These are phyloP conservation scores for Zychaea mexicana DNA, from an alignment of 371 early-diverging fungal genomes.

Conservation along the genomic window DNA sequence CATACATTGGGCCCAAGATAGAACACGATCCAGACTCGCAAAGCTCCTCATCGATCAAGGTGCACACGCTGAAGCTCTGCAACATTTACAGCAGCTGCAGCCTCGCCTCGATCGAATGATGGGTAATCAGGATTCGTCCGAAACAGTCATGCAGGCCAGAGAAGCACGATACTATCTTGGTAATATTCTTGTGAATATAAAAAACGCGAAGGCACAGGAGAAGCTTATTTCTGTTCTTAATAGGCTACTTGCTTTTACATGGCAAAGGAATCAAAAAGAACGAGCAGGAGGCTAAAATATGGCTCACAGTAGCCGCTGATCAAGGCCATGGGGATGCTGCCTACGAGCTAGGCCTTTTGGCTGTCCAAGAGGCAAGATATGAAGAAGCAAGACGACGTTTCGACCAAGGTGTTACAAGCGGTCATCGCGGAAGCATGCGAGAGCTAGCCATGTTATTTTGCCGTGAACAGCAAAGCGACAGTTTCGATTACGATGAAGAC, in stretches of 20 bases:
- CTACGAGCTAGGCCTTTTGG: conserved; percentile 22
- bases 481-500: conserved; percentile 1
- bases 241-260: conserved; percentile 24
- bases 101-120: conserved; percentile 25
- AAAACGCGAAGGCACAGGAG: too few species aligned
- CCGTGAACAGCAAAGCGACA: conserved; percentile 9
- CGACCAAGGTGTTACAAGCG: conserved; percentile 12
- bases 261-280: neutral
- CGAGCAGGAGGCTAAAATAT: conserved; percentile 11
- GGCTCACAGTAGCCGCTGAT: conserved; percentile 22
- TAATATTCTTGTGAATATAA: conserved; percentile 1
- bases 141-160: conserved; percentile 32
- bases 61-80: conserved; percentile 18
- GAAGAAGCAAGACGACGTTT: conserved; percentile 16
- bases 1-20: conserved; percentile 29
- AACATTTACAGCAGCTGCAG: conserved; percentile 9
- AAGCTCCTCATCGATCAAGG: conserved; percentile 18
- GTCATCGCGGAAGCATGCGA: conserved; percentile 25
- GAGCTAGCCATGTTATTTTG: conserved; percentile 20
- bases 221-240: neutral
- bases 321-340: conserved; percentile 21
- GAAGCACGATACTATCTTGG: conserved; percentile 36
- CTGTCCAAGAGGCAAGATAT: conserved; percentile 10
- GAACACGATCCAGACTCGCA: conserved; percentile 29
- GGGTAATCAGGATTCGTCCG: conserved; percentile 19